Conservation (phyloP, 208 protist species). For the Trypanosoma caninum region DNA sequence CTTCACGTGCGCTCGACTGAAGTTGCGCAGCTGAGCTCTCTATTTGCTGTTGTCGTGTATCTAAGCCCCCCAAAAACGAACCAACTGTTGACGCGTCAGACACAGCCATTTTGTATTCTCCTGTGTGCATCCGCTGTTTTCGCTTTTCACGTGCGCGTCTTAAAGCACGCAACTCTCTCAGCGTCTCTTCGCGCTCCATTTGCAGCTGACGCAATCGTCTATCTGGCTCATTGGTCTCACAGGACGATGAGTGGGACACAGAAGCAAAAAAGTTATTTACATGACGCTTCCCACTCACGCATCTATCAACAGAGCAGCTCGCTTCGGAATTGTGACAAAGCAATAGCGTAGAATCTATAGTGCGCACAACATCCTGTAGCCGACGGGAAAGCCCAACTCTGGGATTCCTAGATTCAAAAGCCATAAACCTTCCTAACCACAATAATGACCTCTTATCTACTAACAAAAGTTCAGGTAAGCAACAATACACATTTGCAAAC, state of each 20-base stretch:
- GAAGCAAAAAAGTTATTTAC: neutral
- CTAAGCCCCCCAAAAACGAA: too few species aligned
- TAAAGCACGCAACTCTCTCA: neutral
- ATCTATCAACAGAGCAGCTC: neutral
- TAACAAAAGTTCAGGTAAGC: too few species aligned
- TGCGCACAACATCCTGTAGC: slow-evolving; percentile 43
- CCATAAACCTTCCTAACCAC: slow-evolving; percentile 2
- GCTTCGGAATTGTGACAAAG: neutral
- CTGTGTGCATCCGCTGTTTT: slow-evolving; percentile 1
- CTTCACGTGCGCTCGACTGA: too few species aligned
- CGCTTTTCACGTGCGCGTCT: slow-evolving; percentile 4
- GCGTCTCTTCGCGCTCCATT: slow-evolving; percentile 3
- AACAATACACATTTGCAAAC: too few species aligned
- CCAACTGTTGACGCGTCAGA: neutral
- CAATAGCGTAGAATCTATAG: slow-evolving; percentile 36
- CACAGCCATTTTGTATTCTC: neutral
- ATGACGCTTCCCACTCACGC: neutral
- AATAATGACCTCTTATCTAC: too few species aligned
- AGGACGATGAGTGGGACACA: neutral
- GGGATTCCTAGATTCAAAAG: slow-evolving; percentile 2
- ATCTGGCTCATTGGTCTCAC: neutral
- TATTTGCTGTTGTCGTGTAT: too few species aligned
- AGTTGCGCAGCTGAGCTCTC: too few species aligned
- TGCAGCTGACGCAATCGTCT: slow-evolving; percentile 10
- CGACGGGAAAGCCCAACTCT: slow-evolving; percentile 32